Evolutionary conservation across 768 basidiomycete genomes (phyloP).

Genomic region (Phanerochaete sordida): DNA sequence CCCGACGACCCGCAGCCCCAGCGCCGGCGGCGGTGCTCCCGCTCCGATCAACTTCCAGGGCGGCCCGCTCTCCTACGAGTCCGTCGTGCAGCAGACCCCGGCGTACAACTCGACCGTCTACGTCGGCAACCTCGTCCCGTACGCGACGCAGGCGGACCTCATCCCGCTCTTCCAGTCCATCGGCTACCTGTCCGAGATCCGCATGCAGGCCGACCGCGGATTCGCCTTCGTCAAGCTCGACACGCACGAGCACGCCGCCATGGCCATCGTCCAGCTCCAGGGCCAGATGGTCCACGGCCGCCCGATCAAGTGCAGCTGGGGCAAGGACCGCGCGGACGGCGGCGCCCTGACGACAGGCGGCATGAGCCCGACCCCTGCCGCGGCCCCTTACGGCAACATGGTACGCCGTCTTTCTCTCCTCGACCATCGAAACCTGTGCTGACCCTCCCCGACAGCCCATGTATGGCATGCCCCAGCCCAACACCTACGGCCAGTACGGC

Average conservation of each 20-base stretch:
- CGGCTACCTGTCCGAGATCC: constrained; percentile 97
- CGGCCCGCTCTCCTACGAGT: constrained; percentile 86
- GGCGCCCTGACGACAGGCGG: constrained; percentile 39
- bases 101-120: constrained; percentile 96
- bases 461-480: constrained; percentile 88
- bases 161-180: constrained; percentile 98
- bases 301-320: constrained; percentile 99
- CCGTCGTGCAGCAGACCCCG: constrained; percentile 91
- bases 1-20: constrained; percentile 6
- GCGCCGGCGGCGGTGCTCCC: constrained; percentile 56
- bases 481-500: constrained; percentile 73
- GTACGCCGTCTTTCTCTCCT: constrained; percentile 37
- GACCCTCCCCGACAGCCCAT: constrained; percentile 53
- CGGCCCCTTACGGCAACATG: constrained; percentile 76
- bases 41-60: constrained; percentile 91
- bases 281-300: constrained; percentile 97
- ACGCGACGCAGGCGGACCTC: constrained; percentile 95
- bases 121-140: constrained; percentile 97
- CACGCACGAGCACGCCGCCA: constrained; percentile 96
- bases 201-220: constrained; percentile 98
- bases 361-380: constrained; percentile 57
- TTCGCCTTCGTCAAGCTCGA: constrained; percentile 99
- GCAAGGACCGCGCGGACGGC: constrained; percentile 87
- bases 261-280: constrained; percentile 96
- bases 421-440: constrained; percentile 1